A percentile compares a stretch with the other conserved stretches of the same genome.
These are phyloP conservation scores for Curvularia sp. DNA, from an alignment of 2,329 filamentous ascomycete species.

Conservation along the genomic window DNA sequence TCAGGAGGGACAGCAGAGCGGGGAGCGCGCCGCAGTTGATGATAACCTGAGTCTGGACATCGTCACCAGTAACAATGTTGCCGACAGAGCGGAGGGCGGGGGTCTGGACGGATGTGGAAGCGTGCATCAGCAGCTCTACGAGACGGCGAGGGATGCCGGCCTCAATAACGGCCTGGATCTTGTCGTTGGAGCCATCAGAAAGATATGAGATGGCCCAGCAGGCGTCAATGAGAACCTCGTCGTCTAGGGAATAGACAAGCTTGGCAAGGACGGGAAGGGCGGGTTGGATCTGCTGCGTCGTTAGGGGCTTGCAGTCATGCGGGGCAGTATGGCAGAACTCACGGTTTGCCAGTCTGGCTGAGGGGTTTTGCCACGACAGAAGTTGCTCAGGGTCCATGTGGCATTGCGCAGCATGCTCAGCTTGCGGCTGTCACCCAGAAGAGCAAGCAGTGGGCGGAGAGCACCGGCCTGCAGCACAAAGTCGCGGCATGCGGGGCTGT, in stretches of 20 bases:
- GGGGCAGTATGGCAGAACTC: constrained; percentile 53
- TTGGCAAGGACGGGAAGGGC: constrained; percentile 95
- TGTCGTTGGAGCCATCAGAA: constrained; percentile 97
- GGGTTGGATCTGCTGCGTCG: constrained; percentile 76
- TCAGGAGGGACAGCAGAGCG: constrained; percentile 89
- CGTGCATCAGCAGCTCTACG: constrained; percentile 97
- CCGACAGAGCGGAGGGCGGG: constrained; percentile 95
- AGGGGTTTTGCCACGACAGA: constrained; percentile 98
- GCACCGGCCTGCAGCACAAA: constrained; percentile 93
- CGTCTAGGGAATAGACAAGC: constrained; percentile 96
- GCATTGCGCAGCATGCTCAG: constrained; percentile 98
- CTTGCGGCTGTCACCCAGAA: constrained; percentile 97
- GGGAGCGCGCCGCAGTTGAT: constrained; percentile 97
- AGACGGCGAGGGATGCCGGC: constrained; percentile 95
- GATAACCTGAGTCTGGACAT: constrained; percentile 98
- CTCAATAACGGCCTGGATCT: constrained; percentile 99
- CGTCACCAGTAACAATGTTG: constrained; percentile 98
- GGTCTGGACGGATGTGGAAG: constrained; percentile 97
- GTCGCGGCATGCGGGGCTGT: constrained; percentile 96
- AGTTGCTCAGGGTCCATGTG: constrained; percentile 99
- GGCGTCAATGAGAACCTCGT: constrained; percentile 97
- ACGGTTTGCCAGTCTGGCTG: constrained; percentile 98
- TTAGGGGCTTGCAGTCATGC: constrained; percentile 5
- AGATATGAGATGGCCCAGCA: constrained; percentile 99
- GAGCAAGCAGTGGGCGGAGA: constrained; percentile 83